These are phyloP conservation scores for Psilocybe sp. DNA, from an alignment of 768 basidiomycete species.

Conservation along the genomic window DNA sequence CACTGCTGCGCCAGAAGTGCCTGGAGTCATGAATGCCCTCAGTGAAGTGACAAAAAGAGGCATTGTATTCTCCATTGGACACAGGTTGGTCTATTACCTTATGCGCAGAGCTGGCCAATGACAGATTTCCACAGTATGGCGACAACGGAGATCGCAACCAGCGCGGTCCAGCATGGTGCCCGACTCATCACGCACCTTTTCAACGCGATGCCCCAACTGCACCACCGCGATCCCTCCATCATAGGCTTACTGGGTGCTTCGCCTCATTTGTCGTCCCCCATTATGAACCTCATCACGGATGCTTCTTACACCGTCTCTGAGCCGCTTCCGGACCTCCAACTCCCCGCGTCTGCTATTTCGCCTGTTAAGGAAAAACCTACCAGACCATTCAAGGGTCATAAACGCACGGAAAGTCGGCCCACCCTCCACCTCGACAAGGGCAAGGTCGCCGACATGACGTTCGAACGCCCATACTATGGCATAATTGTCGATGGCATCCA, in stretches of 20 bases:
- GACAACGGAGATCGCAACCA: slow-evolving; percentile 66
- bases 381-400: slow-evolving; percentile 8
- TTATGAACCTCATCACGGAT: slow-evolving; percentile 10
- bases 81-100: slow-evolving; percentile 52
- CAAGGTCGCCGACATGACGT: slow-evolving; percentile 49
- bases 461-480: slow-evolving; percentile 77
- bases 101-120: neutral
- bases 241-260: slow-evolving; percentile 85
- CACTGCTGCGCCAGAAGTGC: slow-evolving; percentile 84
- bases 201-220: slow-evolving; percentile 90
- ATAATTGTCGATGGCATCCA: slow-evolving; percentile 92
- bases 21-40: slow-evolving; percentile 76
- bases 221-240: slow-evolving; percentile 90
- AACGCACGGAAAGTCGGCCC: slow-evolving; percentile 24
- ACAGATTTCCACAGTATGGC: slow-evolving; percentile 51
- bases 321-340: slow-evolving; percentile 7
- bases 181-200: slow-evolving; percentile 89
- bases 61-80: slow-evolving; percentile 82
- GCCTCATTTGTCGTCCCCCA: slow-evolving; percentile 48
- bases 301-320: slow-evolving; percentile 15
- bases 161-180: slow-evolving; percentile 70
- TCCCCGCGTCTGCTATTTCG: slow-evolving; percentile 1
- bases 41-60: slow-evolving; percentile 58
- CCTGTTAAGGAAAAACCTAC: neutral
- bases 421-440: slow-evolving; percentile 47